Percentiles rank a stretch among this genome's conserved stretches.
phyloP scores from a whole-genome alignment of 176 grass and related monocot species.

The Puccinellia tenuiflora region DNA sequence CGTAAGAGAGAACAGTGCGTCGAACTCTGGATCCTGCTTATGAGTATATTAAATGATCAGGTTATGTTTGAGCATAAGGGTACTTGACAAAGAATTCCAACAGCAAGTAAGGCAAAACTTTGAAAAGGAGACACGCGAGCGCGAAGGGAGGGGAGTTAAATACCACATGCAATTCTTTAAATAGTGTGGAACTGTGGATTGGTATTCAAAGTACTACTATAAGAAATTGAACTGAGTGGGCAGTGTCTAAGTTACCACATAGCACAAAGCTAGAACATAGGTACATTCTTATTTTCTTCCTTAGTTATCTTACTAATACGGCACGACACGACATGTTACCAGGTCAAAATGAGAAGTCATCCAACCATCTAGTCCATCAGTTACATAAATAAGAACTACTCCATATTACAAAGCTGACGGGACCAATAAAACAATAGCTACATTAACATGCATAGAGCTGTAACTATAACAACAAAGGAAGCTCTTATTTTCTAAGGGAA shows the following conservation, averaged over 20 bases:
- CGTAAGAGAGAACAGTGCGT: conserved; percentile 44
- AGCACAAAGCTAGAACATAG: background rate
- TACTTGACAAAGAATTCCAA: conserved; percentile 9
- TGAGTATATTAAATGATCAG: conserved; percentile 26
- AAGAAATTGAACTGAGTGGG: background rate
- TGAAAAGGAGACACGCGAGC: background rate
- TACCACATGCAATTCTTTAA: background rate
- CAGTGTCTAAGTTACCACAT: background rate
- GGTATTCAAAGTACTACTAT: conserved; percentile 9
- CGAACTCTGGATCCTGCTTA: conserved; percentile 49
- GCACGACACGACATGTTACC: background rate
- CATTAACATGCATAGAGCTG: background rate
- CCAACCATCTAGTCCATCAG: background rate
- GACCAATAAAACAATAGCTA: background rate
- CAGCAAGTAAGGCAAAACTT: background rate
- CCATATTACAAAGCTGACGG: background rate
- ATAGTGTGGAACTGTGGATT: background rate
- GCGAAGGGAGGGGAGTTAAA: background rate
- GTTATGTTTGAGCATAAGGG: background rate
- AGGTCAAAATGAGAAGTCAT: background rate
- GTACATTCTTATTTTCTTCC: background rate
- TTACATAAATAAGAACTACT: conserved; percentile 10
- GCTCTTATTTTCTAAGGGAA: background rate
- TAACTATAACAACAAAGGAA: background rate
- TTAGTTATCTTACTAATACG: background rate